Evolutionary conservation across 2,329 filamentous ascomycete genomes (phyloP), one percentile per base, ranked within the genome.

Genomic region (Albophoma yamanashiensis): DNA sequence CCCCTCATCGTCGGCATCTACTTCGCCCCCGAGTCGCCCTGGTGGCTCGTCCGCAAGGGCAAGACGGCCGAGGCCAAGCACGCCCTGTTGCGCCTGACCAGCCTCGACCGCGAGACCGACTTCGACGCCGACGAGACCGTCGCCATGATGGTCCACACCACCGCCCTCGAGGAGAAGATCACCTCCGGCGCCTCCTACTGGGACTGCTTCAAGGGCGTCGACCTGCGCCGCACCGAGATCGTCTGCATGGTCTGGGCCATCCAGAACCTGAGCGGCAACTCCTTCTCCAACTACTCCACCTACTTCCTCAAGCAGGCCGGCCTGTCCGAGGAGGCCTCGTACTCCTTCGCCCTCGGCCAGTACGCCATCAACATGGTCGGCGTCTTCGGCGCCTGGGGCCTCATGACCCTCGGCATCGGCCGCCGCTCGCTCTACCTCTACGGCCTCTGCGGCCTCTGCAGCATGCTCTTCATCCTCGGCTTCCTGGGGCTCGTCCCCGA

Each of bases 111-210:
- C 59, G 86, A 91, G 62, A 87, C 84, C 0, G 82, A 88, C 62
- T 92, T 94, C 66, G 84, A 95, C 67, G 83, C 89, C 14, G 89
- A 95, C 63, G 90, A 94, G 74, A 94, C 90, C 0, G 80, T 96
- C 57, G 87, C 89, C 67, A 95, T 96, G 90, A 96, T 96, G 89
- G 85, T 91, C 1, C 90, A 95, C 70, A 96, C 91, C 0, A 92
- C 89, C 0, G 88, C 88, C 0, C 77, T 95, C 14, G 92, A 96
- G 71, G 82, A 89, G 69, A 81, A 83, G 73, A 89, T 91, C 58
- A 92, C 89, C 4, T 76, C 77, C 8, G 91, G 91, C 38, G 84
- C 89, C 7, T 86, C 80, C 58, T 96, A 94, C 72, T 74, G 83
- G 66, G 91, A 96, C 72, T 96, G 91, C 75, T 95, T 96, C 81